Percentiles rank a stretch among this genome's conserved stretches.
Conservation (phyloP, 129 eudicot species). For the Centella asiatica region DNA sequence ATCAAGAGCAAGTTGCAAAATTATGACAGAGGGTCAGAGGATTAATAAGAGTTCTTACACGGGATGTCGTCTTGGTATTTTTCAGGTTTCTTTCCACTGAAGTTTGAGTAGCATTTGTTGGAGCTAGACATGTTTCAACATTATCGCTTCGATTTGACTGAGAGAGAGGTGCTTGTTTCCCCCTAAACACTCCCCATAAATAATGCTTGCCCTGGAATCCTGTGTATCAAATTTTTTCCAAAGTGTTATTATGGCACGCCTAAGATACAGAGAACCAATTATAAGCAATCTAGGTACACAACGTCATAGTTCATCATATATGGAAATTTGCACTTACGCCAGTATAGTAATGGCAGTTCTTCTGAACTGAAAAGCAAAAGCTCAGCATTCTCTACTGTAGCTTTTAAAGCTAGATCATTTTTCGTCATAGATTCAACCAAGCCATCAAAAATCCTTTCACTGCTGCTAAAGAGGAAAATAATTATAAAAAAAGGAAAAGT, state of each 20-base stretch:
- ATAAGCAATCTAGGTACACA: neutral
- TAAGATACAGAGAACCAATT: neutral
- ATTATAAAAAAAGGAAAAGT: neutral
- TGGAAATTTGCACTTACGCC: slow-evolving; percentile 16
- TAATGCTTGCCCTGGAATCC: slow-evolving; percentile 20
- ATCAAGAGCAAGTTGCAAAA: neutral
- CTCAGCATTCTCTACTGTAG: slow-evolving; percentile 10
- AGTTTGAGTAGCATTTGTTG: neutral
- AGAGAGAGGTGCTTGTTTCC: neutral
- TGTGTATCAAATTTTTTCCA: slow-evolving; percentile 2
- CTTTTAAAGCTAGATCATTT: slow-evolving; percentile 12
- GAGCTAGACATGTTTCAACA: neutral
- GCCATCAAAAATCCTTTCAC: slow-evolving; percentile 1
- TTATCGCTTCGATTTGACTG: neutral
- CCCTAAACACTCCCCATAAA: slow-evolving; percentile 20
- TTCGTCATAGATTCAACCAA: slow-evolving; percentile 8
- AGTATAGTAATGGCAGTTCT: slow-evolving; percentile 16
- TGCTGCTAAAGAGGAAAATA: neutral
- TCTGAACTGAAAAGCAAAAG: slow-evolving; percentile 23
- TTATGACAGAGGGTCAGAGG: neutral
- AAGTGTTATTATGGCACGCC: neutral
- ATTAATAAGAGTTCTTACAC: neutral
- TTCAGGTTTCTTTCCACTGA: neutral
- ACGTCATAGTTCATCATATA: neutral
- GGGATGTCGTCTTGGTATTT: neutral